phyloP scores from a whole-genome alignment of 352 stramenopile species.

The Globisporangium abappressorium region DNA sequence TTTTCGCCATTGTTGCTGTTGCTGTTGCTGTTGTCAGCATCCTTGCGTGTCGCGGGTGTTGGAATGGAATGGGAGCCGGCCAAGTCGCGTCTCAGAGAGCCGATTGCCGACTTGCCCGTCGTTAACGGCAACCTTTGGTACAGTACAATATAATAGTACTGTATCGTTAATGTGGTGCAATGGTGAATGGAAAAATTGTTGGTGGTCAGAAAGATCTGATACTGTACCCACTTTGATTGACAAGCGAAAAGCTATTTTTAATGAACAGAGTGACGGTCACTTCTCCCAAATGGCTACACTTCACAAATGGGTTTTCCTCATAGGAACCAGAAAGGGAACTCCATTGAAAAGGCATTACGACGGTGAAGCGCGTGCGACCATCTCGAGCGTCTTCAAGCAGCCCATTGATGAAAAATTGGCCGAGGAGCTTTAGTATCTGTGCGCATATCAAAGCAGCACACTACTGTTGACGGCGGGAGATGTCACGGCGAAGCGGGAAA shows the following conservation, averaged over 20 bases:
- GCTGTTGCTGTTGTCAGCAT: neutral
- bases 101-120: neutral
- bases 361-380: neutral
- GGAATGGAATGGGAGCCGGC: neutral
- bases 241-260: conserved; percentile 12
- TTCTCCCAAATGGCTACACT: conserved; percentile 10
- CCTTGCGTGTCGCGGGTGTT: neutral
- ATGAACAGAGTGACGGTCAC: neutral
- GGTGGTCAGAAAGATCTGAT: neutral
- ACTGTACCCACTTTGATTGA: conserved; percentile 10
- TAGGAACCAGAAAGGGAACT: neutral
- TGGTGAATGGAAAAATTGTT: no score
- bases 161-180: no score
- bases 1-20: neutral
- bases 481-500: conserved; percentile 2
- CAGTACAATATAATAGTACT: no score
- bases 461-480: neutral
- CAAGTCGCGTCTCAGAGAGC: neutral
- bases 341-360: neutral
- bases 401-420: neutral
- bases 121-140: no score
- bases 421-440: neutral
- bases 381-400: neutral
- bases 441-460: neutral
- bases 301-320: neutral